Base-by-base conservation (phyloP, 2,329 filamentous ascomycete species). In the Verticillium dahliae region DNA sequence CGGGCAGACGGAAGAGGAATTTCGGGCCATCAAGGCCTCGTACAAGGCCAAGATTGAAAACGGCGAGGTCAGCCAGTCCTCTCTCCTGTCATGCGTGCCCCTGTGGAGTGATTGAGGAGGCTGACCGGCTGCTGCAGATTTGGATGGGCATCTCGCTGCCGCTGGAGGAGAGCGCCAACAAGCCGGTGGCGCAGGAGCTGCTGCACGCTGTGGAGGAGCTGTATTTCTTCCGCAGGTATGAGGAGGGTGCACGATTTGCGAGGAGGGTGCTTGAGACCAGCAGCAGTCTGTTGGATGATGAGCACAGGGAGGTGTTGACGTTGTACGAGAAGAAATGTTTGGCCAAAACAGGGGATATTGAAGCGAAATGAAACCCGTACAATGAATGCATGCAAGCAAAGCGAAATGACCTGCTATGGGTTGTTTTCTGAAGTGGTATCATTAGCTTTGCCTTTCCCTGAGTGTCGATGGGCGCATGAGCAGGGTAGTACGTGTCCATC, bases 171-270 rank as follows among this genome's bases (percentile, higher is more conserved):
- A 63, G 57, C 37, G 68, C 76, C 4, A 72, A 74, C 37, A 86
- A 85, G 67, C 76, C 76, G 52, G 74, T 78, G 38, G 72, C 76
- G 1, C 81, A 85, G 65, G 76, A 80, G n/a, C 66, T 82, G 10
- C 62, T 85, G 22, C 82, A 85, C 67, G 83, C 83, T 0, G 79
- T 82, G 7, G 83, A 85, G 68, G 83, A 86, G 70, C 73, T 85
- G 55, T 85, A 85, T 67, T 85, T 83, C 69, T 80, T 80, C 65
- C 71, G 75, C 6, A 72, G 77, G 38, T 85, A 77, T 62, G 69
- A 70, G 1, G 77, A 82, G 60, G 81, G 77, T 1, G 72, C 75
- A n/a, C 66, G 68, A 11, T 76, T 85, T 55, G 71, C 78, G 6
- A 61, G 66, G 2, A 65, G 67, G 4, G 70, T 79, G 0, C 67